phyloP scores from a whole-genome alignment of 345 rosid genomes.

The Heritiera fomes region DNA sequence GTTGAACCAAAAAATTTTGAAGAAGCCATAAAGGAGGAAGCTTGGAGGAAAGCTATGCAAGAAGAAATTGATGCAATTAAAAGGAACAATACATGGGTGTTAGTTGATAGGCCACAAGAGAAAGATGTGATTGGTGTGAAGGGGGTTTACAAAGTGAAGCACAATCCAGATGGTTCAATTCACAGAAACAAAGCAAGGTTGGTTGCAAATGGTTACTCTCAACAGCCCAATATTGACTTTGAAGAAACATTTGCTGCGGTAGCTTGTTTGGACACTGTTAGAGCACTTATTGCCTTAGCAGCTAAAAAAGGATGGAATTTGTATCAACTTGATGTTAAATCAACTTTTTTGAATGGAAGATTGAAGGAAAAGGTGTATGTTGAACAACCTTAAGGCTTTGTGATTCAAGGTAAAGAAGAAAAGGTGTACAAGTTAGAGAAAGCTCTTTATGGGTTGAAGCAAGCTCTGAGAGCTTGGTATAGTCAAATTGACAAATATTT shows the following conservation, averaged over 20 bases:
- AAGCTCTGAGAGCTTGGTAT: neutral
- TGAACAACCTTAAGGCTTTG: neutral
- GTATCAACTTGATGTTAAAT: neutral
- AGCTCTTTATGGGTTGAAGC: neutral
- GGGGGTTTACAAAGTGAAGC: neutral
- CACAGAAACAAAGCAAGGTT: neutral
- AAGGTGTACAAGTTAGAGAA: neutral
- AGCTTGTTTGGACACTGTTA: neutral
- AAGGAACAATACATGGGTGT: neutral
- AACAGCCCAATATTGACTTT: neutral
- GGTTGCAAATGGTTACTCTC: neutral
- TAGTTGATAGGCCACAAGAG: neutral
- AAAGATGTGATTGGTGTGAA: neutral
- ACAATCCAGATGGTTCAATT: neutral
- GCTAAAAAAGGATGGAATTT: neutral
- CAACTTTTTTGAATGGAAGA: neutral
- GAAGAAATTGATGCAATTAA: neutral
- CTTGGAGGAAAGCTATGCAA: neutral
- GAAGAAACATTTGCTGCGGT: neutral
- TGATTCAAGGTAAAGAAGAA: neutral
- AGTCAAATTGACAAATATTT: neutral
- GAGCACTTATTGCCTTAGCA: neutral
- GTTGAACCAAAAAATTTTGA: neutral
- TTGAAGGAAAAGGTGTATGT: neutral
- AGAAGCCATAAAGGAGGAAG: neutral